phyloP scores from a whole-genome alignment of 495 filamentous ascomycete species.

The Tuber borchii region DNA sequence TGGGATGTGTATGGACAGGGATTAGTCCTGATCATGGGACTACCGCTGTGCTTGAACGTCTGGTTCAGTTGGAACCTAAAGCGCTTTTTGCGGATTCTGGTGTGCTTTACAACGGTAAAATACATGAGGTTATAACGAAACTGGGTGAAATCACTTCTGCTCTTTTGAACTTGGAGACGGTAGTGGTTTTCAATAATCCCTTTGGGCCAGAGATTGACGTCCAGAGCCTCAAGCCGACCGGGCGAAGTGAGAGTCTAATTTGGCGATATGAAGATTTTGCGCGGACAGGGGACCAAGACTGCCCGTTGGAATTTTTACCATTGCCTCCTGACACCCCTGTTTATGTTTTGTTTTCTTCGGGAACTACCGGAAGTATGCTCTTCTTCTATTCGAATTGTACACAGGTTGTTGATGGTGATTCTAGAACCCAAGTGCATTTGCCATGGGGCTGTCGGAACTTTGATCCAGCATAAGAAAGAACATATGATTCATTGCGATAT shows the following conservation, averaged over 20 bases:
- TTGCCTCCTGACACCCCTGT: slow-evolving; percentile 76
- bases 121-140: slow-evolving; percentile 65
- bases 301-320: slow-evolving; percentile 60
- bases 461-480: slow-evolving; percentile 93
- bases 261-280: slow-evolving; percentile 52
- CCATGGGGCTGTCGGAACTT: slow-evolving; percentile 76
- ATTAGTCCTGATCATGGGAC: slow-evolving; percentile 52
- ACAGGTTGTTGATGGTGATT: background rate
- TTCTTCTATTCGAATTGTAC: background rate
- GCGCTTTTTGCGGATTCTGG: slow-evolving; percentile 81
- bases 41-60: slow-evolving; percentile 70
- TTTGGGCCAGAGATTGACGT: slow-evolving; percentile 39
- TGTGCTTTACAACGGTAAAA: slow-evolving; percentile 79
- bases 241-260: slow-evolving; percentile 46
- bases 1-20: slow-evolving; percentile 87
- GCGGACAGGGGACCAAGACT: slow-evolving; percentile 45
- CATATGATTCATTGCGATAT: slow-evolving; percentile 78
- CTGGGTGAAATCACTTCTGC: slow-evolving; percentile 60
- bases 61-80: slow-evolving; percentile 73
- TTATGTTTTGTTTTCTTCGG: slow-evolving; percentile 81
- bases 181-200: slow-evolving; percentile 65
- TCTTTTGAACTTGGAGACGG: slow-evolving; percentile 57
- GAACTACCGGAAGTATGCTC: slow-evolving; percentile 63
- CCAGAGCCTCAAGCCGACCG: slow-evolving; percentile 25
- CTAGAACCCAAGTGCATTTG: slow-evolving; percentile 82